Evolutionary conservation across 2,329 filamentous ascomycete genomes (phyloP).

Genomic region (Trichoderma oligosporum): DNA sequence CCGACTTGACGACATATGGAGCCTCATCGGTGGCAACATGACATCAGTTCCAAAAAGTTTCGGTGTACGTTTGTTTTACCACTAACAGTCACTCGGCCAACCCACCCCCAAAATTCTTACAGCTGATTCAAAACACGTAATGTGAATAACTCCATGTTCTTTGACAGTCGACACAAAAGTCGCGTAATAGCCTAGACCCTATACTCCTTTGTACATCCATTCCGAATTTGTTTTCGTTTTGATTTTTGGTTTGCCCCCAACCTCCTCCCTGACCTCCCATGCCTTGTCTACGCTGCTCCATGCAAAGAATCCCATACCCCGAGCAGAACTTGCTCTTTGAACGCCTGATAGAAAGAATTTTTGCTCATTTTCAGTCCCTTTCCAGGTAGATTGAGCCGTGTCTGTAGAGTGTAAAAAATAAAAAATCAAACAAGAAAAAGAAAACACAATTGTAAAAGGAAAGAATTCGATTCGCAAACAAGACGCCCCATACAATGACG

Average conservation of each 20-base stretch:
- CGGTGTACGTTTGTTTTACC: not conserved
- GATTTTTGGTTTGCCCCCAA: not conserved
- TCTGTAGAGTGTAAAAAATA: slow-evolving; percentile 1
- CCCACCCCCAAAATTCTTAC: not conserved
- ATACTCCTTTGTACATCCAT: not conserved
- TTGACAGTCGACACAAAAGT: not conserved
- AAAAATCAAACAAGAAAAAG: not conserved
- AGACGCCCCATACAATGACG: slow-evolving; percentile 18
- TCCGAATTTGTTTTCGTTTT: slow-evolving; percentile 9
- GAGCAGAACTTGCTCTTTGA: slow-evolving; percentile 12
- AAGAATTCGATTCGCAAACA: slow-evolving; percentile 8
- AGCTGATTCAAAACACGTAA: not conserved
- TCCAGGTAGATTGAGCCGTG: slow-evolving; percentile 6
- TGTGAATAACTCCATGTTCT: slow-evolving; percentile 6
- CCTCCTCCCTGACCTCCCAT: not conserved
- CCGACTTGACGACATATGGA: no score
- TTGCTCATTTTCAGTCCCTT: slow-evolving; percentile 10
- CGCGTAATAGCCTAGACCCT: not conserved
- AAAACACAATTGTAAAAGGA: not conserved
- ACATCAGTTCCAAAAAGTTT: no score
- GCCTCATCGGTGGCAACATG: slow-evolving; percentile 10
- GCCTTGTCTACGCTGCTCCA: slow-evolving; percentile 14
- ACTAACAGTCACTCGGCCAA: not conserved
- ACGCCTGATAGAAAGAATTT: slow-evolving; percentile 17
- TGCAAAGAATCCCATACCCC: slow-evolving; percentile 11